Evolutionary conservation across 2,329 filamentous ascomycete species (phyloP).

Genomic region (Exutisphaerella laricina): DNA sequence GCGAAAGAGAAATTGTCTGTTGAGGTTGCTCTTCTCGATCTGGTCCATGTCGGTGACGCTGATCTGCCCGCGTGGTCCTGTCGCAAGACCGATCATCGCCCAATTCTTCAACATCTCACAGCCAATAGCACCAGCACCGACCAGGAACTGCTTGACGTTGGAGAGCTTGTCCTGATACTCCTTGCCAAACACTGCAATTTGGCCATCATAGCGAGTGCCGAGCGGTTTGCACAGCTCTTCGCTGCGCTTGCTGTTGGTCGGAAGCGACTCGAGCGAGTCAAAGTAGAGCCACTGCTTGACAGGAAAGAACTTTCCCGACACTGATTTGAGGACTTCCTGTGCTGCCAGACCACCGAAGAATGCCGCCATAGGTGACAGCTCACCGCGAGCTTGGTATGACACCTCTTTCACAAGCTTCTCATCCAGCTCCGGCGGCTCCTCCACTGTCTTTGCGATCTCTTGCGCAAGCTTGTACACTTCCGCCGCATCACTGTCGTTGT

Average conservation of each 20-base stretch:
- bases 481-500: slow-evolving; percentile 76
- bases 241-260: slow-evolving; percentile 65
- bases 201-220: slow-evolving; percentile 86
- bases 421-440: slow-evolving; percentile 75
- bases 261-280: slow-evolving; percentile 93
- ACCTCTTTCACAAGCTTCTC: slow-evolving; percentile 90
- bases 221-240: slow-evolving; percentile 83
- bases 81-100: slow-evolving; percentile 95
- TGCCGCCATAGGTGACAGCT: slow-evolving; percentile 85
- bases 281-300: slow-evolving; percentile 96
- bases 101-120: slow-evolving; percentile 99
- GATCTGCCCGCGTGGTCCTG: slow-evolving; percentile 82
- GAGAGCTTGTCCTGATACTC: slow-evolving; percentile 92
- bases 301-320: slow-evolving; percentile 97
- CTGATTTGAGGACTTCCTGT: slow-evolving; percentile 92
- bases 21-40: slow-evolving; percentile 98
- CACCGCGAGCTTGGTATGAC: slow-evolving; percentile 88
- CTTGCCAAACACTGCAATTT: slow-evolving; percentile 91
- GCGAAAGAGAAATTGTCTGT: slow-evolving; percentile 94
- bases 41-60: slow-evolving; percentile 96
- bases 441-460: slow-evolving; percentile 58
- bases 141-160: slow-evolving; percentile 87
- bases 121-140: slow-evolving; percentile 93
- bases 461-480: slow-evolving; percentile 72
- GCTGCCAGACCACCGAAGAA: slow-evolving; percentile 92